Evolutionary conservation across 306 rosid genomes (phyloP).

Genomic region (Rubus parviflorus): DNA sequence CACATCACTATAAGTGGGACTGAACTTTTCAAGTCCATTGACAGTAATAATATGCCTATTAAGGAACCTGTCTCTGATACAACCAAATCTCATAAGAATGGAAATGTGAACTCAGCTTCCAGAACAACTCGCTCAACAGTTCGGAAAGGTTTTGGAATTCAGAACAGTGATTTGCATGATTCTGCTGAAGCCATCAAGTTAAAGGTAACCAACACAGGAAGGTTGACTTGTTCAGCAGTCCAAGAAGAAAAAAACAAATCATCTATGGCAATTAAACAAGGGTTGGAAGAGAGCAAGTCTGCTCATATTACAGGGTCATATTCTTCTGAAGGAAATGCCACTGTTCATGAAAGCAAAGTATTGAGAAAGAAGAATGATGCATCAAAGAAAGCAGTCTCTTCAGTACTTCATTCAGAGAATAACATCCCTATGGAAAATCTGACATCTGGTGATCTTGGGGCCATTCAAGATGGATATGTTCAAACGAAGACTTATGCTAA

Average conservation of each 20-base stretch:
- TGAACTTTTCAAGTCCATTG: conserved; percentile 21
- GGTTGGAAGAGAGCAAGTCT: conserved; percentile 7
- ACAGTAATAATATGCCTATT: background rate
- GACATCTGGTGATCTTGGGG: background rate
- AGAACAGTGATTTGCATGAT: background rate
- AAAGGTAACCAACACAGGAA: conserved; percentile 1
- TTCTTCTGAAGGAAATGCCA: conserved; percentile 9
- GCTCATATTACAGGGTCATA: background rate
- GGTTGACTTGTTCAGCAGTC: conserved; percentile 12
- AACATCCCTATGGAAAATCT: conserved; percentile 4
- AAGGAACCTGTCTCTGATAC: conserved; percentile 3
- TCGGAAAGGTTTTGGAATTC: conserved; percentile 10
- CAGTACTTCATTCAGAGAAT: conserved; percentile 10
- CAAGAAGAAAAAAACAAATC: conserved; percentile 5
- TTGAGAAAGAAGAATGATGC: conserved; percentile 8
- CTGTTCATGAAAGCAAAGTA: background rate
- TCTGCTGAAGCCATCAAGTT: conserved; percentile 11
- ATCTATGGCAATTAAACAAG: background rate
- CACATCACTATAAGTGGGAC: conserved; percentile 18
- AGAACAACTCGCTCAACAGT: conserved; percentile 10
- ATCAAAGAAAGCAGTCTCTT: conserved; percentile 16
- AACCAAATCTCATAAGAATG: conserved; percentile 5
- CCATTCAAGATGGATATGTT: conserved; percentile 12
- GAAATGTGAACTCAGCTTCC: background rate
- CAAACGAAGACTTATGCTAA: background rate